Evolutionary conservation across 2,329 filamentous ascomycete genomes (phyloP), one percentile per base, ranked within the genome.

Genomic region (Bipolaris oryzae): DNA sequence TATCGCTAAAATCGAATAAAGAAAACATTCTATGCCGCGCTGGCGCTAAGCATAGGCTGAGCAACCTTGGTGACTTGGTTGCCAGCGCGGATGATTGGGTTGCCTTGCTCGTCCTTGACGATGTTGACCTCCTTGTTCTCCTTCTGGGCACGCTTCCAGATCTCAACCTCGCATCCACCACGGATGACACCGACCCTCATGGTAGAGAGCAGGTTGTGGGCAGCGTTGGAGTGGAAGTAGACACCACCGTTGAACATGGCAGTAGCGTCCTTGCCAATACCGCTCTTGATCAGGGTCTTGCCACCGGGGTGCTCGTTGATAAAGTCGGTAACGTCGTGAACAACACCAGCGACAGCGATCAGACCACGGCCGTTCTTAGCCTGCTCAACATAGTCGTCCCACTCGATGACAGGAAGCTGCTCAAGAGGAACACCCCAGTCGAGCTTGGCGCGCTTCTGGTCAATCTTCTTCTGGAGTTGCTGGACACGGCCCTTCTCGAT

Each of bases 1-100:
- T 67, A 68, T 72, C 70, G 63, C 63, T 70, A 61, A 63, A 63
- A 57, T 60, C 53, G n/a, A 44, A 54, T 55, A 41, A 33, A 41
- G 47, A 23, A 58, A 45, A 57, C 46, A 38, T 56, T 71, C 67
- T 77, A 94, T 71, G 92, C 92, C 62, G 92, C 92, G 78, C 92
- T 92, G 57, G 93, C 93, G 68, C 88, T 93, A 61, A 89, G 87
- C 53, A 91, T 86, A 42, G 93, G 92, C 76, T 92, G 87, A 18
- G 87, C 80, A 49, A 96, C 86, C 79, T 91, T 92, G 67, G 93
- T 97, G 57, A 91, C 85, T 80, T 97, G 93, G 69, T 87, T 83
- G 51, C 92, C 92, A 64, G 93, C 92, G 63, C 93, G 89, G 71
- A 96, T 86, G 67, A 97, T 92, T 63, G 90, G 88, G 76, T 91